phyloP scores from a whole-genome alignment of 2,329 filamentous ascomycete species.

The Endoconidiophora laricicola region DNA sequence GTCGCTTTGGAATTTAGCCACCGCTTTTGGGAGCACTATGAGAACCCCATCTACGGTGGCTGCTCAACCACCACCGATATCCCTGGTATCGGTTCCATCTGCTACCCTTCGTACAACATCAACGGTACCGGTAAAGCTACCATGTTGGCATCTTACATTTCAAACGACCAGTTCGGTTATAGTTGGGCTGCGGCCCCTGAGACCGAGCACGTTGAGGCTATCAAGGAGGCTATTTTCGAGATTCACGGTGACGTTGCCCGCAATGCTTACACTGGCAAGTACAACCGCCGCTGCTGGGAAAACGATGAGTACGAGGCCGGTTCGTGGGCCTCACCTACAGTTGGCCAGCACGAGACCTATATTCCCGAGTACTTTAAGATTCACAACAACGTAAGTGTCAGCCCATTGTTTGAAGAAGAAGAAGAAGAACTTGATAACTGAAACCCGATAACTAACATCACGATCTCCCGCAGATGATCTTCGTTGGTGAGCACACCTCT shows the following conservation, averaged over 20 bases:
- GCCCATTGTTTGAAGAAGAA: neutral
- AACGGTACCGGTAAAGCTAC: conserved; percentile 46
- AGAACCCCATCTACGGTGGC: conserved; percentile 43
- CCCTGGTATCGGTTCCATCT: conserved; percentile 42
- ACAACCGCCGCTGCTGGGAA: conserved; percentile 49
- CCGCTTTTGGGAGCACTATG: conserved; percentile 39
- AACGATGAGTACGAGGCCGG: conserved; percentile 43
- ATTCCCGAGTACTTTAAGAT: conserved; percentile 59
- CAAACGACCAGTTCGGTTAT: conserved; percentile 23
- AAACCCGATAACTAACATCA: neutral
- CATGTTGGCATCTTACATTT: conserved; percentile 42
- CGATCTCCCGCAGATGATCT: conserved; percentile 35
- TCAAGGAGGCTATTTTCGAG: conserved; percentile 48
- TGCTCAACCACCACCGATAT: conserved; percentile 40
- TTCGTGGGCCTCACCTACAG: conserved; percentile 42
- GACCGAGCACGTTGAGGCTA: conserved; percentile 43
- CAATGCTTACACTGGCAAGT: conserved; percentile 44
- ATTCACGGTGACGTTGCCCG: conserved; percentile 35
- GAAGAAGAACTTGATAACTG: neutral
- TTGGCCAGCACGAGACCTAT: conserved; percentile 53
- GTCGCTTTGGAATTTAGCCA: conserved; percentile 52
- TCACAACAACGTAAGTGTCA: conserved; percentile 13
- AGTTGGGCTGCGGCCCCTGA: conserved; percentile 32
- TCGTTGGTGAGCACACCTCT: conserved; percentile 51
- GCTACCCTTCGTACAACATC: conserved; percentile 51